Evolutionary conservation across 2,329 filamentous ascomycete species (phyloP).

Genomic region (Cadophora sp.): DNA sequence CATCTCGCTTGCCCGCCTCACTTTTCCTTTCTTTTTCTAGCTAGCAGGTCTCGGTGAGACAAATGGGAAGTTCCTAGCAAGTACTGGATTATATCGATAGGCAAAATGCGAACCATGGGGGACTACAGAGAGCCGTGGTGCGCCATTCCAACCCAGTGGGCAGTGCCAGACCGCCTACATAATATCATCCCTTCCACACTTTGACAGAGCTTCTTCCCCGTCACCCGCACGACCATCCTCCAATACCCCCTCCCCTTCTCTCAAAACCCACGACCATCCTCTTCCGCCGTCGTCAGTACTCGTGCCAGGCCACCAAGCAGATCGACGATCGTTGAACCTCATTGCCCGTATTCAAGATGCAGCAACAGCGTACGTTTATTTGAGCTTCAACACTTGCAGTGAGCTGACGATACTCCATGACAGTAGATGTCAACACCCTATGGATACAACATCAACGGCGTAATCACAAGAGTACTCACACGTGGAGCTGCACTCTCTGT

Average conservation of each 20-base stretch:
- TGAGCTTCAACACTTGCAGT: too few species aligned
- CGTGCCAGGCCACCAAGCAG: too few species aligned
- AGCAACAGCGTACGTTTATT: not conserved
- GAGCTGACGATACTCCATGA: too few species aligned
- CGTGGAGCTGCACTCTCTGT: constrained; percentile 37
- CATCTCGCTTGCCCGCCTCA: not conserved
- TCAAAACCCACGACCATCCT: not conserved
- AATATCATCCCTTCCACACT: not conserved
- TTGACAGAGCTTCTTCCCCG: not conserved
- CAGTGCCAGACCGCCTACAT: not conserved
- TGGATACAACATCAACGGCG: constrained; percentile 39
- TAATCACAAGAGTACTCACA: constrained; percentile 31
- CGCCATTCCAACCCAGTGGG: not conserved
- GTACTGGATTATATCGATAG: not conserved
- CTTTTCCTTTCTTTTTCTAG: not conserved
- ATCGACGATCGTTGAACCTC: too few species aligned
- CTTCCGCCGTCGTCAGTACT: not conserved
- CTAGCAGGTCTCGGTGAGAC: not conserved
- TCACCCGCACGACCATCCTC: not conserved
- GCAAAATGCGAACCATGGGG: not conserved
- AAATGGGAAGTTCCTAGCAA: not conserved
- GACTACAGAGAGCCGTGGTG: not conserved
- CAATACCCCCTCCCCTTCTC: not conserved
- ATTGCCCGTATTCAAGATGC: not conserved
- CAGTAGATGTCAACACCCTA: constrained; percentile 22